Percentiles rank a stretch among this genome's conserved stretches.
Conservation (phyloP, 768 basidiomycete species). For the Myochromella boudieri region DNA sequence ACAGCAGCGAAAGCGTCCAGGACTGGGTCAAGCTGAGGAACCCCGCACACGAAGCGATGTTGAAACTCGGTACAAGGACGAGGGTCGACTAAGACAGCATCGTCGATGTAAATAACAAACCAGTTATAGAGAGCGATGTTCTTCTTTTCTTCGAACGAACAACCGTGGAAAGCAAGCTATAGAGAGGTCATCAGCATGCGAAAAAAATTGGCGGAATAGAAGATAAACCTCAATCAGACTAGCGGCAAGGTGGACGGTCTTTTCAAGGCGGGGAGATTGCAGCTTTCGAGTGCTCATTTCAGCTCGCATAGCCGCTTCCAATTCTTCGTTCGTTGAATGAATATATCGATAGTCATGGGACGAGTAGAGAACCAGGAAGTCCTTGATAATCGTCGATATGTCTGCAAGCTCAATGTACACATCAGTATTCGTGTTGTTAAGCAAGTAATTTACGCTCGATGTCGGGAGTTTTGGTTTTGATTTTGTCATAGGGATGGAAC, state of each 20-base stretch:
- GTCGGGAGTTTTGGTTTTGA: too few species aligned
- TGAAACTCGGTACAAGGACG: slow-evolving; percentile 13
- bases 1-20: slow-evolving; percentile 17
- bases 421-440: too few species aligned
- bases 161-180: slow-evolving; percentile 18
- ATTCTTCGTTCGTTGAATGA: slow-evolving; percentile 5
- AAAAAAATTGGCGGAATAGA: background rate
- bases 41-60: slow-evolving; percentile 15
- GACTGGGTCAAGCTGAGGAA: slow-evolving; percentile 18
- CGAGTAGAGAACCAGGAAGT: slow-evolving; percentile 8
- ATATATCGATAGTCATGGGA: background rate
- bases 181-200: background rate
- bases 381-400: slow-evolving; percentile 1
- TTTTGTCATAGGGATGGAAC: too few species aligned
- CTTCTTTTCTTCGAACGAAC: slow-evolving; percentile 18
- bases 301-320: slow-evolving; percentile 13
- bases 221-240: slow-evolving; percentile 15
- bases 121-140: slow-evolving; percentile 20
- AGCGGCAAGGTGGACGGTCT: slow-evolving; percentile 9
- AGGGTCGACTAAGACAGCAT: slow-evolving; percentile 10
- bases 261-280: slow-evolving; percentile 1
- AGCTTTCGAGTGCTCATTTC: slow-evolving; percentile 2
- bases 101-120: slow-evolving; percentile 22
- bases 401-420: too few species aligned
- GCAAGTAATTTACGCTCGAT: too few species aligned